Evolutionary conservation across 2,329 filamentous ascomycete species (phyloP).

Genomic region (Trematosphaeria pertusa): DNA sequence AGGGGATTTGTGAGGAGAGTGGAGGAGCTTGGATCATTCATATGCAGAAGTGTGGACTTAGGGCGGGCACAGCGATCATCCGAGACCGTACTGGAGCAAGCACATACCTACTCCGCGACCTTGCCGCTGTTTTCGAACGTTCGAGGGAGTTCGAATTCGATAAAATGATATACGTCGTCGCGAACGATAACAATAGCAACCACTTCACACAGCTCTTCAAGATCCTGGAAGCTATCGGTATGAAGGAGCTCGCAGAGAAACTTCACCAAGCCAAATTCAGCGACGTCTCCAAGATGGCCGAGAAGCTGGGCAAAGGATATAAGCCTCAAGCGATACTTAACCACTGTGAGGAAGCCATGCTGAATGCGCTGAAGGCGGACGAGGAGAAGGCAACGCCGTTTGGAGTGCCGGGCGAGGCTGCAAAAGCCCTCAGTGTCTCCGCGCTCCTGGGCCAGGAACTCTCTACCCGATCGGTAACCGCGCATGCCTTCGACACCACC

Average conservation of each 20-base stretch:
- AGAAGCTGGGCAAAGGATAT: constrained; percentile 68
- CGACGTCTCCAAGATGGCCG: constrained; percentile 60
- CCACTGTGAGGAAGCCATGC: constrained; percentile 29
- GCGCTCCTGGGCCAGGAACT: constrained; percentile 39
- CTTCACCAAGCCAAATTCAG: constrained; percentile 80
- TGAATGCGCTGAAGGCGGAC: constrained; percentile 21
- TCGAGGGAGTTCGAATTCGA: constrained; percentile 69
- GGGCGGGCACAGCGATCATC: constrained; percentile 73
- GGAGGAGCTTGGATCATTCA: constrained; percentile 77
- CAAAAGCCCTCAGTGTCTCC: constrained; percentile 24
- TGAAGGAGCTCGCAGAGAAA: constrained; percentile 71
- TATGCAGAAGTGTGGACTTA: constrained; percentile 74
- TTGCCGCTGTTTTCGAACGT: constrained; percentile 74
- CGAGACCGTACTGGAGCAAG: constrained; percentile 78
- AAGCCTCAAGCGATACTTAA: constrained; percentile 71
- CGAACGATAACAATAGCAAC: constrained; percentile 73
- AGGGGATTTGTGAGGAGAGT: constrained; percentile 70
- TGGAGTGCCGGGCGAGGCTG: constrained; percentile 17
- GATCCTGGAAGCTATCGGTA: constrained; percentile 74
- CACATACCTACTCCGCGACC: constrained; percentile 79
- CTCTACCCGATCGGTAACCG: constrained; percentile 25
- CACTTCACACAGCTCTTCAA: constrained; percentile 79
- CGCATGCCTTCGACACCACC: constrained; percentile 34
- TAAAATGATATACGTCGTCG: constrained; percentile 82
- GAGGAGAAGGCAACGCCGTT: constrained; percentile 26